phyloP scores from a whole-genome alignment of 495 filamentous ascomycete species.

The Geoglossum glabrum region DNA sequence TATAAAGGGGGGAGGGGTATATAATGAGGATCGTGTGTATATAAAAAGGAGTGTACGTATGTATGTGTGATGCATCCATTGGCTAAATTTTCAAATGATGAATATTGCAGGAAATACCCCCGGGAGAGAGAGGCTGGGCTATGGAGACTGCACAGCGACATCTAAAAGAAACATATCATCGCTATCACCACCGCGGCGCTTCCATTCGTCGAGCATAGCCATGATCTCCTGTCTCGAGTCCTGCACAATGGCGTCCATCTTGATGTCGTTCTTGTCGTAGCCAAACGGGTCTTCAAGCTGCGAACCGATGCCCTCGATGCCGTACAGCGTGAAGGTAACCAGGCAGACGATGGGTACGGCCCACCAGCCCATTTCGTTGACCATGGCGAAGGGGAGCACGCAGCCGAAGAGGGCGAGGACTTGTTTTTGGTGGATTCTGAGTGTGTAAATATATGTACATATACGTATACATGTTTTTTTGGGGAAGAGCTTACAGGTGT shows the following conservation, averaged over 20 bases:
- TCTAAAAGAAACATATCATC: too few species aligned
- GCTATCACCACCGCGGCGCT: too few species aligned
- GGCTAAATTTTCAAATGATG: too few species aligned
- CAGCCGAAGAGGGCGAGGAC: conserved; percentile 50
- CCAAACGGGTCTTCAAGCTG: conserved; percentile 64
- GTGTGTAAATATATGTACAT: too few species aligned
- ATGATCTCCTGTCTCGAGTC: conserved; percentile 44
- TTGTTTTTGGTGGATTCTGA: conserved; percentile 53
- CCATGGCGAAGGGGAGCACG: conserved; percentile 56
- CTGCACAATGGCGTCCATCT: conserved; percentile 54
- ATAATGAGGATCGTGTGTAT: too few species aligned
- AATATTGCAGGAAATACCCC: too few species aligned
- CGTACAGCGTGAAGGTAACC: conserved; percentile 53
- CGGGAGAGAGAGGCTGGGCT: too few species aligned
- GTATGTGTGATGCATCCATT: too few species aligned
- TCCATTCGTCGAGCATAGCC: conserved; percentile 46
- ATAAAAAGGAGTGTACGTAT: too few species aligned
- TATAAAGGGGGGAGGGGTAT: too few species aligned
- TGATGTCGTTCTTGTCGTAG: conserved; percentile 56
- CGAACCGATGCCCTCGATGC: conserved; percentile 52
- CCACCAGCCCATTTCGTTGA: conserved; percentile 53
- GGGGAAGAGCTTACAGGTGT: conserved; percentile 32
- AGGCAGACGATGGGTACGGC: conserved; percentile 43
- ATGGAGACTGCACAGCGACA: too few species aligned
- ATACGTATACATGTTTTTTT: too few species aligned